phyloP scores from a whole-genome alignment of 1,139 yeast species.

The Diutina siamensis region DNA sequence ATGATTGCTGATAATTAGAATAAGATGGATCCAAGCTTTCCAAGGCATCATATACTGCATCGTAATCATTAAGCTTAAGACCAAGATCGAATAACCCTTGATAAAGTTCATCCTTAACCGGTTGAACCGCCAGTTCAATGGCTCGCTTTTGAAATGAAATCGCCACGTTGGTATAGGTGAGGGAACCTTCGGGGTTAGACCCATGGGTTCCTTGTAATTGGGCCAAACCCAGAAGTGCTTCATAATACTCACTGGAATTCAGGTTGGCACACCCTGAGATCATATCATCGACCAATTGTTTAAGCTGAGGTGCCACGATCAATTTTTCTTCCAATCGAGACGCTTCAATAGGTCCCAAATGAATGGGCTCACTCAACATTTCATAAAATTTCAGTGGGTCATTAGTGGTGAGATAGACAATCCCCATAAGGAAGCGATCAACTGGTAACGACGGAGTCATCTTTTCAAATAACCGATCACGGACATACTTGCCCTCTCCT shows the following conservation, averaged over 20 bases:
- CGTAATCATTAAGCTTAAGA: not conserved
- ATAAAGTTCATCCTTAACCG: not conserved
- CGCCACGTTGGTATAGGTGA: not conserved
- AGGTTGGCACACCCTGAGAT: not conserved
- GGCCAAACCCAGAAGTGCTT: not conserved
- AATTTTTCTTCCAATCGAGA: not conserved
- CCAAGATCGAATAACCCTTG: not conserved
- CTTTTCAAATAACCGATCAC: not conserved
- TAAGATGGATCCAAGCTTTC: not conserved
- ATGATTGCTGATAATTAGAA: not conserved
- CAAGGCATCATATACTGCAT: conserved; percentile 1
- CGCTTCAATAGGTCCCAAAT: not conserved
- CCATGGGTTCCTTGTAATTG: not conserved
- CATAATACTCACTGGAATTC: not conserved
- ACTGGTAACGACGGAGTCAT: not conserved
- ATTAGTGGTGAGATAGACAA: not conserved
- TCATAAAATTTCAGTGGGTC: not conserved
- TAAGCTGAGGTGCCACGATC: not conserved
- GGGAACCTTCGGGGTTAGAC: not conserved
- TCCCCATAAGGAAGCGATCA: not conserved
- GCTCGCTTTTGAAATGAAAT: not conserved
- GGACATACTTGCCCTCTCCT: conserved; percentile 1
- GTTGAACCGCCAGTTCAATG: conserved; percentile 9
- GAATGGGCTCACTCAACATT: not conserved
- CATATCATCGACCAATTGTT: not conserved